phyloP scores from a whole-genome alignment of 192 early-diverging fungal genomes.

The Piromyces finnis region DNA sequence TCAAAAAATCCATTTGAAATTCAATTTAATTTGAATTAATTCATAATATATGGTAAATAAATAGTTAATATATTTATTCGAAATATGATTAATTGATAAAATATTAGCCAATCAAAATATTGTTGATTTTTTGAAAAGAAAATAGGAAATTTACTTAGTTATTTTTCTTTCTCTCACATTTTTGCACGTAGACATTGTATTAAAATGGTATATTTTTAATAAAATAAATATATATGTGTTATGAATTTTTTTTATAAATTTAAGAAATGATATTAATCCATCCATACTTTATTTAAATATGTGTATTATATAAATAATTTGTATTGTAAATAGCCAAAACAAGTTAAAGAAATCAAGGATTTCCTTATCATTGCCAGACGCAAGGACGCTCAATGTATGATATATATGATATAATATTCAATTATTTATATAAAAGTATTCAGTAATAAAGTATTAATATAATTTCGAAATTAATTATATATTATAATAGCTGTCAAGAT shows the following conservation, averaged over 20 bases:
- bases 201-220: neutral
- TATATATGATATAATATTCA: neutral
- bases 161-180: neutral
- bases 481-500: constrained; percentile 50
- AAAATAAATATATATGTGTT: too few species aligned
- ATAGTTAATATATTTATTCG: neutral
- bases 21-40: neutral
- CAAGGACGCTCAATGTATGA: constrained; percentile 80
- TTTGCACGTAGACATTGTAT: neutral
- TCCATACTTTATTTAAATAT: neutral
- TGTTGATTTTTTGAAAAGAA: neutral
- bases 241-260: too few species aligned
- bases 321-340: constrained; percentile 95
- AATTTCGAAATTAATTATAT: neutral
- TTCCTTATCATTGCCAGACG: constrained; percentile 89
- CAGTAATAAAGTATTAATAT: too few species aligned
- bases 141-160: neutral
- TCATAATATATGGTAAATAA: too few species aligned
- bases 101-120: neutral
- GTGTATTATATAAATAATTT: too few species aligned
- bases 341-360: constrained; percentile 94
- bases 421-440: too few species aligned
- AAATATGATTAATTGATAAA: neutral
- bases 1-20: neutral
- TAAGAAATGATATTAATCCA: neutral